Evolutionary conservation across 1,284 basidiomycete genomes (phyloP).

Genomic region (Ustilago lituana): DNA sequence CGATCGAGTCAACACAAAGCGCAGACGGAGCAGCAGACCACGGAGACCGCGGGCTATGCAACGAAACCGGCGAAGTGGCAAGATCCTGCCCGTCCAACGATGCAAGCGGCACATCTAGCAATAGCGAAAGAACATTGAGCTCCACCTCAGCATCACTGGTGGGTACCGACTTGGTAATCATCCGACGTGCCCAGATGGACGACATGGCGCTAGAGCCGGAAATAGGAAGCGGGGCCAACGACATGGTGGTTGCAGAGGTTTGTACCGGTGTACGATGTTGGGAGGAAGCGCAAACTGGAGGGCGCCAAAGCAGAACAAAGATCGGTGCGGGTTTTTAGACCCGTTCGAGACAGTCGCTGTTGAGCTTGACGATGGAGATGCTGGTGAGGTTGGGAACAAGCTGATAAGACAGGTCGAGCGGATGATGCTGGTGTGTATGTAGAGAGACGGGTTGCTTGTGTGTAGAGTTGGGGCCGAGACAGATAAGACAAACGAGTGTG

Average conservation of each 20-base stretch:
- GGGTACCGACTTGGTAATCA: conserved; percentile 21
- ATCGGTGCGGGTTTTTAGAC: too few relatives aligned
- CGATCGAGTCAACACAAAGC: neutral
- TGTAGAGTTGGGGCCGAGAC: too few relatives aligned
- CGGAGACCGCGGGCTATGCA: conserved; percentile 5
- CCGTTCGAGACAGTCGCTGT: neutral
- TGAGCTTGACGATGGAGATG: too few relatives aligned
- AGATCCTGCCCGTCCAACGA: conserved; percentile 15
- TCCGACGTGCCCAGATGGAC: conserved; percentile 40
- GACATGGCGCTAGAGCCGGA: conserved; percentile 7
- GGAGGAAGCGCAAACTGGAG: conserved; percentile 11
- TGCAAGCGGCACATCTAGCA: conserved; percentile 29
- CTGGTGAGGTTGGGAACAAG: too few relatives aligned
- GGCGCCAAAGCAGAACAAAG: neutral
- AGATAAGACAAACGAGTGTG: conserved; percentile 5
- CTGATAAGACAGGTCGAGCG: too few relatives aligned
- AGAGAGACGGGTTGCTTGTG: conserved; percentile 1
- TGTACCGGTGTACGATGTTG: neutral
- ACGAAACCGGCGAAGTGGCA: conserved; percentile 6
- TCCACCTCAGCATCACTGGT: conserved; percentile 26
- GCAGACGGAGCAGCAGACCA: conserved; percentile 6
- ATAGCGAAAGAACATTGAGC: conserved; percentile 37
- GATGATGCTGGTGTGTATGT: conserved; percentile 4
- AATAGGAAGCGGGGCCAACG: conserved; percentile 9
- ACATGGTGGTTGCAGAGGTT: conserved; percentile 7